Evolutionary conservation across 345 rosid species (phyloP).

Genomic region (Anacardium occidentale): DNA sequence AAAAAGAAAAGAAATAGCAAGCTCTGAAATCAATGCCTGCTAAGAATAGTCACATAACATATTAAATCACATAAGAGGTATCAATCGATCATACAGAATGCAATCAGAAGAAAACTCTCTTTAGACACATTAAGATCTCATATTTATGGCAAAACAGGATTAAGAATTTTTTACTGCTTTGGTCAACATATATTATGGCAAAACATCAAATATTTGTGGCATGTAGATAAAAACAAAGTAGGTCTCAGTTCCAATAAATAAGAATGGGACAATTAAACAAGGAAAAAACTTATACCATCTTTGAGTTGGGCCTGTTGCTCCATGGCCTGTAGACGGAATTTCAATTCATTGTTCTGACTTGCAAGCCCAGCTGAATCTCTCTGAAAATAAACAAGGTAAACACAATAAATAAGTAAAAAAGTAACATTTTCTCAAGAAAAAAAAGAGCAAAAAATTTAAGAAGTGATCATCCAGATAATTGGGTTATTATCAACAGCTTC

Average conservation of each 20-base stretch:
- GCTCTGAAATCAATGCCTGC: background rate
- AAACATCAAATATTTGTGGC: background rate
- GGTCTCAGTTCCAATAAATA: background rate
- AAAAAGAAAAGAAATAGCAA: background rate
- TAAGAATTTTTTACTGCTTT: background rate
- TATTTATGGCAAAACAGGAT: background rate
- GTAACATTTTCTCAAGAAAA: background rate
- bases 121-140: background rate
- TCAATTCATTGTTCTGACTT: conserved; percentile 54
- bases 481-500: background rate
- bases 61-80: background rate
- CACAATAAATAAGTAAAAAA: background rate
- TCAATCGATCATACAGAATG: background rate
- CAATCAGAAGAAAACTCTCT: background rate
- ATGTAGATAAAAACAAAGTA: background rate
- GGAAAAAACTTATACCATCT: conserved; percentile 37
- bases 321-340: conserved; percentile 64
- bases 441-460: background rate
- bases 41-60: no score
- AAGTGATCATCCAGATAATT: background rate
- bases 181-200: background rate
- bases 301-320: conserved; percentile 61
- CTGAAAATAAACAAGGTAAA: conserved; percentile 24
- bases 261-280: background rate
- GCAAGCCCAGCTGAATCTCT: conserved; percentile 48